These are phyloP conservation scores for Geotrichum aggregatum DNA, from an alignment of 1,139 yeast genomes.

Conservation along the genomic window DNA sequence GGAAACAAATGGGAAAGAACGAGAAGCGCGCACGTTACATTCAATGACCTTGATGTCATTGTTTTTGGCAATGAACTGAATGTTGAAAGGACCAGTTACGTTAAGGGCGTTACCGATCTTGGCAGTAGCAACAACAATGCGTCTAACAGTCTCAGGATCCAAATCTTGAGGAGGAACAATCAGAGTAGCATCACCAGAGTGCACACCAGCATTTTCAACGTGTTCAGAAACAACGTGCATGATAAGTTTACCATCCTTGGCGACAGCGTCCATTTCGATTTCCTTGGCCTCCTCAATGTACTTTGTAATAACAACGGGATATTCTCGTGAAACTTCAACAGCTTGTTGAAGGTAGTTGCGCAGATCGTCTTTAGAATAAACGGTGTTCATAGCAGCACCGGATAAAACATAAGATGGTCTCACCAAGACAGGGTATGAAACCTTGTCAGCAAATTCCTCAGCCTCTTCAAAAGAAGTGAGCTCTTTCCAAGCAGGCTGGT, in stretches of 20 bases:
- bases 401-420: conserved; percentile 96
- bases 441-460: conserved; percentile 74
- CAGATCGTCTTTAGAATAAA: conserved; percentile 70
- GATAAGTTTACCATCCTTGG: conserved; percentile 76
- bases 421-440: conserved; percentile 91
- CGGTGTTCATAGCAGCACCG: conserved; percentile 98
- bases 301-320: conserved; percentile 95
- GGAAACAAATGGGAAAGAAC: conserved; percentile 98
- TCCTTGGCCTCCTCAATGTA: conserved; percentile 94
- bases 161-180: conserved; percentile 94
- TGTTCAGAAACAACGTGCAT: conserved; percentile 97
- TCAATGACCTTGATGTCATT: conserved; percentile 82
- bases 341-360: conserved; percentile 80
- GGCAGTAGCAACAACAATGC: conserved; percentile 93
- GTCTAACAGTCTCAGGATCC: conserved; percentile 82
- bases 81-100: conserved; percentile 96
- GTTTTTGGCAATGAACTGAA: conserved; percentile 78
- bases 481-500: conserved; percentile 98
- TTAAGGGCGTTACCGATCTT: conserved; percentile 96
- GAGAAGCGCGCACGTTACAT: conserved; percentile 96
- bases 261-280: conserved; percentile 96
- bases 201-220: conserved; percentile 97
- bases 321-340: conserved; percentile 87
- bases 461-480: conserved; percentile 84
- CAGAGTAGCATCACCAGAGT: conserved; percentile 96